Conservation (phyloP, 228 moss, liverwort and hornwort genomes). For the Sphagnum fallax region DNA sequence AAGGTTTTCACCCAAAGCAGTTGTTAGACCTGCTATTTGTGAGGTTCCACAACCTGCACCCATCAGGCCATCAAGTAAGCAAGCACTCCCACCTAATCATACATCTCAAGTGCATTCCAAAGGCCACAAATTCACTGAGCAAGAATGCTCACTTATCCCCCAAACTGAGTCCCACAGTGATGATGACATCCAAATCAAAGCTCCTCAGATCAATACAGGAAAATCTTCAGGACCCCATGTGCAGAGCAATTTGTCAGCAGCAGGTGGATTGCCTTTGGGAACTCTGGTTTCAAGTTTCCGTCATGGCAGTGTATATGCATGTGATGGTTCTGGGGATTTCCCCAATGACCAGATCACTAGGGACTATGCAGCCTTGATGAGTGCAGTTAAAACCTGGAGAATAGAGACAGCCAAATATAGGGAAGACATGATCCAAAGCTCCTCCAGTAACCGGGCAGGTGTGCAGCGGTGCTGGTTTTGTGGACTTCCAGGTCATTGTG, state of each 20-base stretch:
- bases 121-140: neutral
- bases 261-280: slow-evolving; percentile 2
- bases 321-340: slow-evolving; percentile 1
- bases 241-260: neutral
- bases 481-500: slow-evolving; percentile 7
- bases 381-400: slow-evolving; percentile 9
- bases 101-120: neutral
- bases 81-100: neutral
- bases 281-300: slow-evolving; percentile 1
- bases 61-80: neutral
- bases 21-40: neutral
- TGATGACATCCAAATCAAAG: neutral
- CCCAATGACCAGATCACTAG: neutral
- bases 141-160: neutral
- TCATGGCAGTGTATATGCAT: slow-evolving; percentile 2
- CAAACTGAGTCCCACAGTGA: neutral
- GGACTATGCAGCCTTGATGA: slow-evolving; percentile 5
- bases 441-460: neutral
- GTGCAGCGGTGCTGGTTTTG: slow-evolving; percentile 5
- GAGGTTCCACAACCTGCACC: neutral
- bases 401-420: slow-evolving; percentile 2
- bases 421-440: neutral
- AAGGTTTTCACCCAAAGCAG: slow-evolving; percentile 7
- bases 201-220: neutral
- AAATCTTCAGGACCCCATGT: neutral